A percentile compares a stretch with the other conserved stretches of the same genome.
These are phyloP conservation scores for Echria macrotheca DNA, from an alignment of 495 filamentous ascomycete genomes.

Conservation along the genomic window DNA sequence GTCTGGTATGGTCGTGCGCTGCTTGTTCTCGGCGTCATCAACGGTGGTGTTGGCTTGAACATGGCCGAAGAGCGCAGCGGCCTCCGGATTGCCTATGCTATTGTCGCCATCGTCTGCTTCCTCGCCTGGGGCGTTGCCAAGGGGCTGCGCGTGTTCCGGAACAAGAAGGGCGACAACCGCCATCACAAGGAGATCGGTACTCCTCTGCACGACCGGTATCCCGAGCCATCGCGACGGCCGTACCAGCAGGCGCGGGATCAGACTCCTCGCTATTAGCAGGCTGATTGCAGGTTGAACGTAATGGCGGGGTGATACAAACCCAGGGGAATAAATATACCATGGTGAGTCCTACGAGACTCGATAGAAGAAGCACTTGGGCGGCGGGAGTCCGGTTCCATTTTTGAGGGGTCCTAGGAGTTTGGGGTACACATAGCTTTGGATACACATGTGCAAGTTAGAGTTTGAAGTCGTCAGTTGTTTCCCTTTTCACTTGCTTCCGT, in stretches of 20 bases:
- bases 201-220: neutral
- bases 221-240: conserved; percentile 1
- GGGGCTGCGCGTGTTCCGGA: neutral
- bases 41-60: conserved; percentile 62
- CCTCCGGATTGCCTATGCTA: conserved; percentile 52
- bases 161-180: neutral
- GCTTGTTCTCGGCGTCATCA: conserved; percentile 61
- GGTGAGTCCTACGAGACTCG: too few relatives aligned
- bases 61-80: conserved; percentile 39
- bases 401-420: too few relatives aligned
- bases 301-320: too few relatives aligned
- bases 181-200: neutral
- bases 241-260: conserved; percentile 4
- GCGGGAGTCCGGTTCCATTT: too few relatives aligned
- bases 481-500: too few relatives aligned
- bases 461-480: too few relatives aligned
- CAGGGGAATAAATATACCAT: too few relatives aligned
- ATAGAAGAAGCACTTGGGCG: too few relatives aligned
- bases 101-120: conserved; percentile 53
- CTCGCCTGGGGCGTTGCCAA: conserved; percentile 35
- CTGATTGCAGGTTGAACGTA: too few relatives aligned
- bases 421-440: too few relatives aligned
- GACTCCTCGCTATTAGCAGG: conserved; percentile 1
- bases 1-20: conserved; percentile 65
- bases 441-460: too few relatives aligned